Base-by-base conservation (phyloP, 306 rosid genomes). In the Castanea mollissima region DNA sequence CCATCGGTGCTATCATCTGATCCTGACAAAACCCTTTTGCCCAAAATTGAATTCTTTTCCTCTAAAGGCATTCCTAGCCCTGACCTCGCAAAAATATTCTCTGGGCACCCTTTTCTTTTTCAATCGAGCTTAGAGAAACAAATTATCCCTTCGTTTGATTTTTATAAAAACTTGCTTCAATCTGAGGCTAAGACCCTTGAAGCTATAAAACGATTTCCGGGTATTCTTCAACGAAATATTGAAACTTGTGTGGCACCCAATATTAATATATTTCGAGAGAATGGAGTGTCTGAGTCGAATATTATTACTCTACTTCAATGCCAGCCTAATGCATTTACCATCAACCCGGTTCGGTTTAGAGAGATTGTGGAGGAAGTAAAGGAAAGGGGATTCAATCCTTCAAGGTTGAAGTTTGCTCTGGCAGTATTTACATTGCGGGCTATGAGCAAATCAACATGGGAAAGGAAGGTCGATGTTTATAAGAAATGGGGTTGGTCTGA, bases 401-500 rank as follows among this genome's bases (percentile, higher is more conserved):
- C 34, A 1, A 77, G 16, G 0, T 16, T 69, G 13, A 2, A 11
- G 49, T 87, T 82, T 44, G 7, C 78, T 55, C 59, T 49, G 1
- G 88, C 90, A 25, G 32, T 85, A 69, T 31, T 54, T 44, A 73
- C 76, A 5, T 69, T 73, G 44, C 31, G 23, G 5, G 19, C 29
- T 1, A 4, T 51, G 55, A 79, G 69, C 75, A 80, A 77, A 64
- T 52, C 81, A 5, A 4, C 68, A 5, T 87, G 90, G 90, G 63
- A 65, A 6, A 57, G 20, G 51, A 87, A 87, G 70, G 68, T 89
- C 14, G 73, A 71, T 10, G 51, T 44, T 31, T 91, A 13, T 41
- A 88, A 68, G 76, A 85, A 29, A 27, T 92, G 91, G 92, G 97
- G 94, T 18, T 92, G 85, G 87, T 70, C 88, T 6, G 84, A 90